Evolutionary conservation across 495 filamentous ascomycete species (phyloP).

Genomic region (Penicillium antarcticum): DNA sequence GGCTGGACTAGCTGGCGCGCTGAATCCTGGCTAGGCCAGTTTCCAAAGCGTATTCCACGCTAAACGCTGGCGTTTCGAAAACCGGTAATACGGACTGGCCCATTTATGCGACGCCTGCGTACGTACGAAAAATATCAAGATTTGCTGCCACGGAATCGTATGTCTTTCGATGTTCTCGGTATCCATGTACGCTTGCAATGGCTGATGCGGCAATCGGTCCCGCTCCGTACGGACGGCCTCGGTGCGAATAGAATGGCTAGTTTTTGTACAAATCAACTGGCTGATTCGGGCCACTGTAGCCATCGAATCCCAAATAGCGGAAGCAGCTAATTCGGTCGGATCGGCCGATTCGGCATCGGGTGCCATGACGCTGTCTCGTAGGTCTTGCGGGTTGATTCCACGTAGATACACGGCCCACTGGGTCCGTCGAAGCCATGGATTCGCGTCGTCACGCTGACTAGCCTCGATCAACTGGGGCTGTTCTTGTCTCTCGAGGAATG

Average conservation of each 20-base stretch:
- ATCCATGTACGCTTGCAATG: constrained; percentile 10
- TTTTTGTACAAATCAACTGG: background rate
- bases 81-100: background rate
- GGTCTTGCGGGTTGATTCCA: background rate
- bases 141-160: constrained; percentile 11
- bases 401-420: constrained; percentile 5
- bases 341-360: too few species aligned
- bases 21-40: background rate
- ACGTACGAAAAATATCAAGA: constrained; percentile 11
- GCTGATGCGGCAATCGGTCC: background rate
- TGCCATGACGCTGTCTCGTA: background rate
- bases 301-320: background rate
- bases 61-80: background rate
- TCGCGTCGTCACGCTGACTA: background rate
- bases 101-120: constrained; percentile 4
- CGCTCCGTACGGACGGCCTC: background rate
- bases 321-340: too few species aligned
- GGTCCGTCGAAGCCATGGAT: constrained; percentile 11
- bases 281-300: constrained; percentile 2
- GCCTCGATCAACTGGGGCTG: background rate
- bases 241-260: background rate
- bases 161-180: constrained; percentile 1
- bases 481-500: background rate
- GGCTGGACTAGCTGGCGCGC: too few species aligned
- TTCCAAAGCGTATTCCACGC: background rate